Percentiles rank a stretch among this genome's conserved stretches.
Evolutionary conservation across 768 basidiomycete species (phyloP).

Genomic region (Boletus vinaceobasis): DNA sequence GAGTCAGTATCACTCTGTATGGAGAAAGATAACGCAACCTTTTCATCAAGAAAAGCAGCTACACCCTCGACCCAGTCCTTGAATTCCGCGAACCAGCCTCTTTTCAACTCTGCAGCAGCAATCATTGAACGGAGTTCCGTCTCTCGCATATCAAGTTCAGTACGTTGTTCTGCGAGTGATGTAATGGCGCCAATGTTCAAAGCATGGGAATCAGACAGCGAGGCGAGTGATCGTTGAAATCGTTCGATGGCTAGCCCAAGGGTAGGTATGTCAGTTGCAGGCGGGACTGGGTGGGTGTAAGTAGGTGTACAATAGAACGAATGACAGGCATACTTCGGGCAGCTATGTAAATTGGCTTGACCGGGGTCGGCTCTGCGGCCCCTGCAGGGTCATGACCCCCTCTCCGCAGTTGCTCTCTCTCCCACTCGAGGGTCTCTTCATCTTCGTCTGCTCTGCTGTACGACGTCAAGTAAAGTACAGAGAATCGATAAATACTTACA

Average conservation of each 20-base stretch:
- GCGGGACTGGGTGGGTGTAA: constrained; percentile 54
- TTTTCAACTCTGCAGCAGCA: constrained; percentile 67
- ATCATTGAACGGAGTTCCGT: constrained; percentile 74
- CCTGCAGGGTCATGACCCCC: constrained; percentile 56
- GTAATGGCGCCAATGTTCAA: constrained; percentile 54
- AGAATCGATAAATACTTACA: constrained; percentile 43
- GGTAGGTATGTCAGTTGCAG: constrained; percentile 57
- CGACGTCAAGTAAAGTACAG: background rate
- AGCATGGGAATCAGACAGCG: constrained; percentile 66
- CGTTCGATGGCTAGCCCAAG: constrained; percentile 59
- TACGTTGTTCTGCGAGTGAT: constrained; percentile 58
- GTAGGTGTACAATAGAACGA: constrained; percentile 2
- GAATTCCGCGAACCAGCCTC: constrained; percentile 79
- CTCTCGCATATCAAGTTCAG: constrained; percentile 64
- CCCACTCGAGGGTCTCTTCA: constrained; percentile 85
- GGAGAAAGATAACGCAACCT: constrained; percentile 45
- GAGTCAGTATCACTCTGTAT: background rate
- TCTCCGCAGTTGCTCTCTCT: constrained; percentile 75
- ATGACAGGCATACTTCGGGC: constrained; percentile 54
- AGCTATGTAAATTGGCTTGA: constrained; percentile 64
- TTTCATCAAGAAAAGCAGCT: constrained; percentile 84
- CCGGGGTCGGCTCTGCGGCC: constrained; percentile 30
- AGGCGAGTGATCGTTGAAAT: constrained; percentile 55
- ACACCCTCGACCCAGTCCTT: constrained; percentile 79
- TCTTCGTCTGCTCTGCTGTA: constrained; percentile 67